Evolutionary conservation across 2,329 filamentous ascomycete genomes (phyloP), one percentile per base, ranked within the genome.

Genomic region (Cercospora beticola): DNA sequence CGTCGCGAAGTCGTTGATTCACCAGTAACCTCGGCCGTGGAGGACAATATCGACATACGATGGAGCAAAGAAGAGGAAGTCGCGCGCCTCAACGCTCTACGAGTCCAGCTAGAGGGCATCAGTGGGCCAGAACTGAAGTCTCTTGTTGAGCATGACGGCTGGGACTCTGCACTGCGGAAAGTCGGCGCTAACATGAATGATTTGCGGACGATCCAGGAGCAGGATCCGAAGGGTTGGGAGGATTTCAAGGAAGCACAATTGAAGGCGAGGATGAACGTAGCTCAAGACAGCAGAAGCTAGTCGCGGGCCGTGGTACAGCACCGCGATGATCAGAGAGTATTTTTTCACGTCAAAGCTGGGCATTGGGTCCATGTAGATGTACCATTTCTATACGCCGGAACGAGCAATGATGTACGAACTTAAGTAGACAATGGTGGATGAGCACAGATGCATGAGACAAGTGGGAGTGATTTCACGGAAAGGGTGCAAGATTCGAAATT

Each of bases 171-270:
- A 0, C 89, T 92, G 72, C 84, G 87, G 73, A 86, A 89, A 75
- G 83, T 87, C 18, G 87, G 86, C 5, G 84, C 86, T 30, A 91
- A 93, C 71, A 88, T 89, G 0, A 86, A 88, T 70, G 85, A 90
- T 77, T 87, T 91, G 86, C 85, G 86, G 61, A 80, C 81, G 7
- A 87, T 93, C 75, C 84, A 83, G 73, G 73, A 77, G 54, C 79
- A 81, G 65, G 78, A 80, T 74, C 78, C 79, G 8, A 69, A 71
- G 33, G 77, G 73, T 5, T 80, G 78, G 77, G 74, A 76, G 67
- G 70, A 74, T 49, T 79, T 80, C 65, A 74, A 73, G 68, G 78
- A 79, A 68, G 72, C 74, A 65, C 78, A 80, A 64, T 71, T 77
- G 68, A 78, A 75, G 71, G 78, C 78, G 49, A 71, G 76, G 62